These are phyloP conservation scores for Apiospora koreana DNA, from an alignment of 2,329 filamentous ascomycete species.

Conservation along the genomic window DNA sequence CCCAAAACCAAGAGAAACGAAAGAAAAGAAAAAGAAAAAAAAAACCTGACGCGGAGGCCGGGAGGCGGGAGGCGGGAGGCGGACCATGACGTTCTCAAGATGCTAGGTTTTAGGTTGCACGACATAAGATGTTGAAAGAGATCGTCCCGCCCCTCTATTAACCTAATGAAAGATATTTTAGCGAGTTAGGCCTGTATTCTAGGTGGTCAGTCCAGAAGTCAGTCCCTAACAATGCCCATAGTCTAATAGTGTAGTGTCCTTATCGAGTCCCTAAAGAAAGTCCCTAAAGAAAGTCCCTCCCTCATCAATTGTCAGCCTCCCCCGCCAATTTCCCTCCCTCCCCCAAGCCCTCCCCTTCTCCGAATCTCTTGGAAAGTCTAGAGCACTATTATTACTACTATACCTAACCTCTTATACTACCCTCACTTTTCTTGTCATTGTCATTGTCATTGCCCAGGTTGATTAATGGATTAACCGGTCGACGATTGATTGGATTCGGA, in stretches of 20 bases:
- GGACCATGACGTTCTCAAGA: slow-evolving; percentile 3
- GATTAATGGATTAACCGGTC: background rate
- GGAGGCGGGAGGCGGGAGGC: too few relatives aligned
- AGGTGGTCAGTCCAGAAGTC: too few relatives aligned
- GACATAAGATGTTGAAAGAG: background rate
- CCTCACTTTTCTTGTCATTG: background rate
- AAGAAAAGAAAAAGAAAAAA: background rate
- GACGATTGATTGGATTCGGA: background rate
- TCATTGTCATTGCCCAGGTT: background rate
- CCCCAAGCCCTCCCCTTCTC: background rate
- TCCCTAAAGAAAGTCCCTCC: background rate
- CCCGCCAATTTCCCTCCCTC: background rate
- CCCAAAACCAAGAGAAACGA: background rate
- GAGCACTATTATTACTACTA: background rate
- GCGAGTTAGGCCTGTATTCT: too few relatives aligned
- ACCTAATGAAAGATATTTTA: too few relatives aligned
- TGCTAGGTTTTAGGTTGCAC: background rate
- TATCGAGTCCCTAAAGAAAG: too few relatives aligned
- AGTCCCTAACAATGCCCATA: too few relatives aligned
- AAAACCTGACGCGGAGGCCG: background rate
- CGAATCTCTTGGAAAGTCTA: background rate
- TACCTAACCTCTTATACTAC: too few relatives aligned
- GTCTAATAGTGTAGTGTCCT: background rate
- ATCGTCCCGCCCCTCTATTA: slow-evolving; percentile 5
- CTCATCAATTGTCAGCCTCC: background rate